These are phyloP conservation scores for Cymbopogon citratus DNA, from an alignment of 176 grass and related monocot species.

Conservation along the genomic window DNA sequence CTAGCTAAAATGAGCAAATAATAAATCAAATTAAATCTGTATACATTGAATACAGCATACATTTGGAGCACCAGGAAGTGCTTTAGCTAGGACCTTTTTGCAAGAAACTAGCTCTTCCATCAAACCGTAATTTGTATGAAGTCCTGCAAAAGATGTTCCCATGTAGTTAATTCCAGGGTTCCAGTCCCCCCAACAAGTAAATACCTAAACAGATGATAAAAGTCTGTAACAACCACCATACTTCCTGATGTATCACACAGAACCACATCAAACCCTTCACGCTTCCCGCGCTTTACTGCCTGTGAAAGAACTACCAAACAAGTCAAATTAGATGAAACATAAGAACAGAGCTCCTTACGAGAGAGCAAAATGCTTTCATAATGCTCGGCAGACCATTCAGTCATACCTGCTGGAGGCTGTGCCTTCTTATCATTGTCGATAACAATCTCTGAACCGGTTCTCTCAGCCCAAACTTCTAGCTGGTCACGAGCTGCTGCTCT, in stretches of 20 bases:
- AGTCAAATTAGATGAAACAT: conserved; percentile 57
- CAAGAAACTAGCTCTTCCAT: conserved; percentile 94
- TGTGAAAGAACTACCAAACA: conserved; percentile 84
- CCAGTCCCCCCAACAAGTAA: neutral
- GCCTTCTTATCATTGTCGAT: conserved; percentile 67
- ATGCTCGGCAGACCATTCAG: neutral
- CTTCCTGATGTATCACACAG: conserved; percentile 97
- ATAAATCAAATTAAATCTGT: conserved; percentile 4
- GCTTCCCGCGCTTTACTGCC: conserved; percentile 91
- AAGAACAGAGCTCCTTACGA: neutral
- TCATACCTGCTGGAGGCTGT: conserved; percentile 67
- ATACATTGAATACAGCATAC: conserved; percentile 33
- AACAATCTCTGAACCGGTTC: conserved; percentile 85
- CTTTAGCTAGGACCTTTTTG: conserved; percentile 80
- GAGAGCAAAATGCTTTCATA: conserved; percentile 7
- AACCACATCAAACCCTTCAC: conserved; percentile 75
- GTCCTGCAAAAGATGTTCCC: conserved; percentile 39
- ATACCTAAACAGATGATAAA: neutral
- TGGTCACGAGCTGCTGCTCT: conserved; percentile 93
- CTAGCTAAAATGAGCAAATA: neutral
- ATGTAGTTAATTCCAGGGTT: neutral
- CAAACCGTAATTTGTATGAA: conserved; percentile 95
- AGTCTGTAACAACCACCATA: conserved; percentile 40
- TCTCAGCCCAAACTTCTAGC: conserved; percentile 94
- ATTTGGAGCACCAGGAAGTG: conserved; percentile 86